phyloP scores from a whole-genome alignment of 441 rosid species.

The Erodium trifolium region DNA sequence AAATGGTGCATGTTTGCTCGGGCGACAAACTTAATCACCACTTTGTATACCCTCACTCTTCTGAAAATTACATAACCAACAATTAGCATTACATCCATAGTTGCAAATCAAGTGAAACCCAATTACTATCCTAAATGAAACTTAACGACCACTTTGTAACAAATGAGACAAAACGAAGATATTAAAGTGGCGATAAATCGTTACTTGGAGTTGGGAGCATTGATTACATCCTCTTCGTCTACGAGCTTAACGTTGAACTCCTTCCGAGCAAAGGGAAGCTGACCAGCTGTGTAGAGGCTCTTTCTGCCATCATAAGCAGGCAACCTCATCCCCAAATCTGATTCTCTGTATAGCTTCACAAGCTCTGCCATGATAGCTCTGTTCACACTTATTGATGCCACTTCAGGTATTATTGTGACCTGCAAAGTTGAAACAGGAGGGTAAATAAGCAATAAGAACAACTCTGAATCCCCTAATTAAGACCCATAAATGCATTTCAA shows the following conservation, averaged over 20 bases:
- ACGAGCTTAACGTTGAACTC: conserved; percentile 75
- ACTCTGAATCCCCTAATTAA: too few species aligned
- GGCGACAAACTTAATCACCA: conserved; percentile 77
- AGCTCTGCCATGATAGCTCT: conserved; percentile 89
- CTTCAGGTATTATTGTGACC: conserved; percentile 93
- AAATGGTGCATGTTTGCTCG: conserved; percentile 82
- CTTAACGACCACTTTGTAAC: too few species aligned
- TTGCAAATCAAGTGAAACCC: not conserved
- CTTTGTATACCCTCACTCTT: conserved; percentile 71
- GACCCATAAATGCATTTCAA: conserved; percentile 21
- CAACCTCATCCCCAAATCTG: conserved; percentile 77
- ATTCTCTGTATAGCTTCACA: conserved; percentile 70
- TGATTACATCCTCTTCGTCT: conserved; percentile 65
- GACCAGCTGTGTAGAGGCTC: conserved; percentile 92
- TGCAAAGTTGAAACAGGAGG: conserved; percentile 37
- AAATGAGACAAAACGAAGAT: too few species aligned
- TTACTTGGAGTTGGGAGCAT: conserved; percentile 74
- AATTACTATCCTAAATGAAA: not conserved
- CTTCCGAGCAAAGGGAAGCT: conserved; percentile 80
- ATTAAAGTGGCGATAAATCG: conserved; percentile 10
- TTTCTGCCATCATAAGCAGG: conserved; percentile 98
- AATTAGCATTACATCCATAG: conserved; percentile 5
- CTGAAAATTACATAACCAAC: conserved; percentile 30
- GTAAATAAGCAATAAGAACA: conserved; percentile 29
- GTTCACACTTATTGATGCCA: conserved; percentile 70